Evolutionary conservation across 257 asterid genomes (phyloP), one percentile per base, ranked within the genome.

Genomic region (Jacaranda copaia): DNA sequence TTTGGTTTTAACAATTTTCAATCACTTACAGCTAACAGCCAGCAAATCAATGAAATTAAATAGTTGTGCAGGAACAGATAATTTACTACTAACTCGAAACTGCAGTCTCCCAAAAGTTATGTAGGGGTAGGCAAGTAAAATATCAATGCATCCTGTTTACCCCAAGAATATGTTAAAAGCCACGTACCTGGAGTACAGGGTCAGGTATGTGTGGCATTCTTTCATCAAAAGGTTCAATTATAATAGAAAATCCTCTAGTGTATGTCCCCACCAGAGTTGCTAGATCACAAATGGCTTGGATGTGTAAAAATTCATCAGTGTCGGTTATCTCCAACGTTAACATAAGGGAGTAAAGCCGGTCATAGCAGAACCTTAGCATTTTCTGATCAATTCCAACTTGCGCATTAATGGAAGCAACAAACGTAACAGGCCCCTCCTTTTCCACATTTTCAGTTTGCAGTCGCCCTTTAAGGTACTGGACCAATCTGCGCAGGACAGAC

Each of bases 141-240:
- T 10, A 63, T 40, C 65, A 55, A 48, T 12, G 42, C 51, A 8
- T 59, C 45, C 12, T 63, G 70, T 36, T 71, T 53, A 53, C 58
- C 60, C 25, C 18, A 16, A 15, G 12, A 45, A 40, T 63, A 15
- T 62, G 72, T 45, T 12, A 10, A 42, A 68, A 72, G 11, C 2
- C 7, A 53, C 56, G 62, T 77, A 95, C 99, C 99, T 93, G 99
- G 59, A 96, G 92, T 20, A 96, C 97, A 74, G 99, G 99, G 77
- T 96, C 99, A 43, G 98, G 99, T 76, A 90, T 91, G 77, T 93
- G 97, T 18, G 98, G 97, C 99, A 96, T 96, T 79, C 99, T 89
- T 81, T 96, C 99, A 70, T 96, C 99, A 80, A 81, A 85, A 70
- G 99, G 98, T 77, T 96, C 99, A 55, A 96, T 93, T 60, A 93